A percentile compares a stretch with the other conserved stretches of the same genome.
Evolutionary conservation across 345 rosid species (phyloP).

Genomic region (Aquilaria malaccensis): DNA sequence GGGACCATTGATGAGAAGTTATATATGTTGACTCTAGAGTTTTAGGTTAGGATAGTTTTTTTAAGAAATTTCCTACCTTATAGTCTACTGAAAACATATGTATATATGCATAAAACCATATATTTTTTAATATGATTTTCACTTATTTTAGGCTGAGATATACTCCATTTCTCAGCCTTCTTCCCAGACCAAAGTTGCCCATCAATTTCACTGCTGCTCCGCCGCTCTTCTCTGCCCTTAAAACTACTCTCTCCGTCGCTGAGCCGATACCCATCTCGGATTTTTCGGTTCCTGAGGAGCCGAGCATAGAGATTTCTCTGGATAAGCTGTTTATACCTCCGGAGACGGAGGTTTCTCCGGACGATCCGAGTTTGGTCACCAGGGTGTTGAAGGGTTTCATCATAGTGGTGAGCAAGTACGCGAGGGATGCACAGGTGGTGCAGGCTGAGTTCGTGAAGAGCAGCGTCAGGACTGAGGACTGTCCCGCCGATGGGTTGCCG

Average conservation of each 20-base stretch:
- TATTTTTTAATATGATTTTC: no score
- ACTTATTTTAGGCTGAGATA: not conserved
- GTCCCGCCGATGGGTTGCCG: constrained; percentile 81
- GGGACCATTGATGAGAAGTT: no score
- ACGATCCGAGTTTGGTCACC: constrained; percentile 28
- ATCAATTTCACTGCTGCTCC: constrained; percentile 10
- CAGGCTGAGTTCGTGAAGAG: constrained; percentile 91
- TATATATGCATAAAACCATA: no score
- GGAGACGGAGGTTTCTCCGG: constrained; percentile 52
- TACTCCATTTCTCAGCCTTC: constrained; percentile 17
- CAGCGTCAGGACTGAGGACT: constrained; percentile 75
- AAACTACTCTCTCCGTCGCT: constrained; percentile 34
- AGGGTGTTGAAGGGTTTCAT: constrained; percentile 83
- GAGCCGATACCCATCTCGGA: constrained; percentile 46
- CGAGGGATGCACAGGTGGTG: constrained; percentile 66
- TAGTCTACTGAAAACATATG: no score
- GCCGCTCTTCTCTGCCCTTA: constrained; percentile 18
- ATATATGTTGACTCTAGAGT: no score
- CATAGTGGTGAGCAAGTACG: constrained; percentile 86
- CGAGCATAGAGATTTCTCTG: constrained; percentile 34
- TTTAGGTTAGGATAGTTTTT: no score
- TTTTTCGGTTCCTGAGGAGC: constrained; percentile 20
- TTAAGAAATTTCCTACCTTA: no score
- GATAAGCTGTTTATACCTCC: constrained; percentile 85
- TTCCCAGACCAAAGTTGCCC: constrained; percentile 25